Evolutionary conservation across 306 rosid genomes (phyloP), one percentile per base, ranked within the genome.

Genomic region (Casuarina glauca): DNA sequence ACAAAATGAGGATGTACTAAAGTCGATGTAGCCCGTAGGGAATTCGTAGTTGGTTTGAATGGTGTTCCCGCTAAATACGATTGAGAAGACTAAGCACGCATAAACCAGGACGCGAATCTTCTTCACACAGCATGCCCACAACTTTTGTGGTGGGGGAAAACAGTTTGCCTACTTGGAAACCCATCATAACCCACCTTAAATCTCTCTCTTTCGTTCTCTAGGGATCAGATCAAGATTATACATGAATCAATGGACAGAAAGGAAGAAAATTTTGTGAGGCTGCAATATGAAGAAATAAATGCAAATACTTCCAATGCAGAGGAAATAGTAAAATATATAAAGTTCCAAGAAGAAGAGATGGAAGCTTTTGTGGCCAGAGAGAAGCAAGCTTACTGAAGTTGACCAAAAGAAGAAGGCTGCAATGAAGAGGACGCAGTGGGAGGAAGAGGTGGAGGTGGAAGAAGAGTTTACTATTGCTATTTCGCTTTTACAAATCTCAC

Each of bases 261-360:
- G 76, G 98, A 89, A 76, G 95, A 89, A 71, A 77, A 84, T 12
- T 93, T 93, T 74, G 97, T 88, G 89, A 88, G 86, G 82, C 60
- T 87, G 82, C 98, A 93, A 83, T 91, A 90, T 82, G 91, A 88
- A 48, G 88, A 84, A 58, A 86, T 87, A 5, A 86, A 82, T 69
- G 78, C 48, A 26, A 26, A 72, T 71, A 81, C 84, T 52, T 78
- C 82, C n/a, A 81, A 82, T 83, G 67, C 90, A 0, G 90, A 87
- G 66, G 90, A 87, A 42, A 74, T 85, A 77, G 82, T 67, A 0
- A 84, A 84, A 80, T 91, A 91, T 83, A 91, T 89, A 4, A 79
- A 87, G 83, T 20, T 73, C 41, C 96, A 91, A 78, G 91, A 90
- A 0, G 77, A 84, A 73, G 93, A 90, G 70, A 87, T 90, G 86